Evolutionary conservation across 306 rosid species (phyloP), one percentile per base, ranked within the genome.

Genomic region (Pachyrhizus erosus): DNA sequence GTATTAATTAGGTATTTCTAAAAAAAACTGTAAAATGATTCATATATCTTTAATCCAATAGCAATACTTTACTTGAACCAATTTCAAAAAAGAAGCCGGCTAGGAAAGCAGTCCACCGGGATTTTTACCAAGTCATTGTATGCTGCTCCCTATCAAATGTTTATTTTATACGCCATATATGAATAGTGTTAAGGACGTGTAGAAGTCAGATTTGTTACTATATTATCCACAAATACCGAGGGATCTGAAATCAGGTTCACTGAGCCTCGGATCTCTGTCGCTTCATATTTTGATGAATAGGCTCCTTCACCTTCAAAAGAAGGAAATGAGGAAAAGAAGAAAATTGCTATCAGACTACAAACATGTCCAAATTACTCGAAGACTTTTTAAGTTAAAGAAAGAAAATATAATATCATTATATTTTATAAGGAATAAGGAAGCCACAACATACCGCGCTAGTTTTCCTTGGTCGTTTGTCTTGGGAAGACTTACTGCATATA

Each of bases 281-380:
- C 85, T 93, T 96, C 71, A 75, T 7, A 82, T 89, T 65, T 86
- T 96, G 99, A 78, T 86, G 89, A 80, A 96, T 92, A 48, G 97
- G 97, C 82, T 96, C 99, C 88, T 84, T 93, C 75, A 92, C 99
- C 99, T 96, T 88, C 82, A 84, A 83, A 68, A 49, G 62, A 39
- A 65, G 62, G 34, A 69, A 26, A 79, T 33, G 10, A 18, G 51
- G 23, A 79, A 60, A 42, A 12, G 2, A 75, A 37, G 0, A 75
- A 27, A 75, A 58, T 58, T 31, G 7, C 46, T 34, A 68, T 42
- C 51, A 61, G 80, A 69, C 31, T 42, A 33, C 70, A 58, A 73
- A 61, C 45, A 57, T 37, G 48, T 57, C 33, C 39, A 39, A 46
- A 77, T 61, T 49, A 75, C 54, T 29, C 49, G 5, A 39, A 65